These are phyloP conservation scores for Kodamaea sp. DNA, from an alignment of 1,139 yeast genomes.

Conservation along the genomic window DNA sequence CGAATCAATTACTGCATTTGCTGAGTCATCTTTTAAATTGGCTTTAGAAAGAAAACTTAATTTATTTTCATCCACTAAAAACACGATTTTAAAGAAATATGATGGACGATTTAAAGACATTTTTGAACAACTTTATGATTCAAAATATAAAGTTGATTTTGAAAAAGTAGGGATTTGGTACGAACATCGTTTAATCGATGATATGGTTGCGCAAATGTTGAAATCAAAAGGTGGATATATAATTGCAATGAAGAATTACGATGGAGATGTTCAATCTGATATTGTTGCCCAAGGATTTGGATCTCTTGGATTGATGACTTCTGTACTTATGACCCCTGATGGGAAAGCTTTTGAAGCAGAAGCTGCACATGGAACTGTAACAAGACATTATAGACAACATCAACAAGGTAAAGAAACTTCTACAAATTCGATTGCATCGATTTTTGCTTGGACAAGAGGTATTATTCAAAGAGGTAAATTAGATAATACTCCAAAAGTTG, in stretches of 20 bases:
- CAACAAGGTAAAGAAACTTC: slow-evolving; percentile 84
- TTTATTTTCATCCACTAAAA: slow-evolving; percentile 69
- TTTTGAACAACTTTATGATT: slow-evolving; percentile 62
- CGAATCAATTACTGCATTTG: slow-evolving; percentile 74
- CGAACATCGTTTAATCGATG: slow-evolving; percentile 81
- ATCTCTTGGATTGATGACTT: slow-evolving; percentile 79
- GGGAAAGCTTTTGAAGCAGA: slow-evolving; percentile 80
- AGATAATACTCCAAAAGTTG: slow-evolving; percentile 68
- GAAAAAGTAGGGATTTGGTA: slow-evolving; percentile 70
- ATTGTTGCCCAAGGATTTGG: slow-evolving; percentile 88
- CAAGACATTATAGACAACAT: slow-evolving; percentile 81
- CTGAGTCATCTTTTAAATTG: slow-evolving; percentile 72
- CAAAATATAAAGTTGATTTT: slow-evolving; percentile 53
- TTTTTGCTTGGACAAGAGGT: slow-evolving; percentile 87
- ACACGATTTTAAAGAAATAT: slow-evolving; percentile 76
- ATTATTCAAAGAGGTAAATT: slow-evolving; percentile 75
- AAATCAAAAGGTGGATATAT: slow-evolving; percentile 81
- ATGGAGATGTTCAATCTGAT: slow-evolving; percentile 84
- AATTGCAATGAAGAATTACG: slow-evolving; percentile 81
- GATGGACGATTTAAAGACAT: slow-evolving; percentile 82
- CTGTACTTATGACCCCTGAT: slow-evolving; percentile 80
- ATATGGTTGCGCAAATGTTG: slow-evolving; percentile 87
- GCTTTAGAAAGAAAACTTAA: slow-evolving; percentile 66
- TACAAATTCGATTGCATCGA: slow-evolving; percentile 80
- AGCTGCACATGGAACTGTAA: slow-evolving; percentile 87